Evolutionary conservation across 1,139 yeast species (phyloP), one percentile per base, ranked within the genome.

Genomic region (Yamadazyma friedrichii): DNA sequence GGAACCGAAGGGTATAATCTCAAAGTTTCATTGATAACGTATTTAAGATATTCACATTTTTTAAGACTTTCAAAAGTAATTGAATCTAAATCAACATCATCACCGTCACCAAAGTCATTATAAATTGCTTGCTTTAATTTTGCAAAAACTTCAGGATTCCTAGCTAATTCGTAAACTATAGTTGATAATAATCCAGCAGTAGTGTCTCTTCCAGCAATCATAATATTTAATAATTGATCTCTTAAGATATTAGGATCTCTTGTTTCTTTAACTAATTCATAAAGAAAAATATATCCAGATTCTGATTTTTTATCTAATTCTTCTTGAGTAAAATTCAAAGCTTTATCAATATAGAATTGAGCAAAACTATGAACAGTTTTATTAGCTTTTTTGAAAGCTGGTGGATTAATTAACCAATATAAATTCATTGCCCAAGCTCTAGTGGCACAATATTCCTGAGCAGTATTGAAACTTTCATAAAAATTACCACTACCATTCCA

Each of bases 1-100:
- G 84, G 83, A 20, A 79, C 84, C 5, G 76, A 65, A 10, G 84
- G 84, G 50, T 76, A 78, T 49, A 78, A 54, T 48, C 84, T 65
- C 45, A 79, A 67, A 5, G 65, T 61, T 56, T 79, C 84, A 51
- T 75, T 76, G 34, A 79, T 52, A 32, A 76, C 70, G 37, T 28
- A 71, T 61, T 65, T 64, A 45, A 76, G 62, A 50, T 74, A 74
- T 35, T 62, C 65, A 52, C 76, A 70, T 42, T 64, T 62, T 55
- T 75, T 33, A 48, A 78, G 65, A 5, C 71, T 58, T 51, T 76
- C 82, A 49, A 77, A 78, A 5, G 78, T 64, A 40, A 73, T 65
- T 4, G 52, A 52, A 10, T 49, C 50, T 6, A 56, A 31, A 16
- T 46, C 39, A 9, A 48, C 51, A 4, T 52, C 49, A 4, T 53